Evolutionary conservation across 2,329 filamentous ascomycete genomes (phyloP).

Genomic region (Neopestalotiopsis sp.): DNA sequence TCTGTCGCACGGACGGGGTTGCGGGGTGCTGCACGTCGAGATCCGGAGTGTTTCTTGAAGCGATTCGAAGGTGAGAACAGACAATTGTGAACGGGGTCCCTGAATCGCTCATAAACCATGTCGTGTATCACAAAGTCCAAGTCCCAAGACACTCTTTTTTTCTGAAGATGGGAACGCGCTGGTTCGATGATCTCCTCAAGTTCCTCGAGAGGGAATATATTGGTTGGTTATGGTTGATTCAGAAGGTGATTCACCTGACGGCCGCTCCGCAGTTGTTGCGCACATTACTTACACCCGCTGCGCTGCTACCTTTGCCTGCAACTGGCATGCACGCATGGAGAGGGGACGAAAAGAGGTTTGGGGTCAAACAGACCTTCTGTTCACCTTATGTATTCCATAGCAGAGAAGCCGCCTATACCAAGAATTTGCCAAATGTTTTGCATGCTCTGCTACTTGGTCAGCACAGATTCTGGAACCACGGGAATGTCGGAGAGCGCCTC

Average conservation of each 20-base stretch:
- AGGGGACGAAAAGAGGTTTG: background rate
- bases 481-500: background rate
- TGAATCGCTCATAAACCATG: background rate
- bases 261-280: background rate
- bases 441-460: background rate
- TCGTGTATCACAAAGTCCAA: background rate
- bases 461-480: background rate
- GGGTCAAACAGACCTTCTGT: background rate
- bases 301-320: background rate
- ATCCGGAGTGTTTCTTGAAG: conserved; percentile 2
- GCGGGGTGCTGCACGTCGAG: background rate
- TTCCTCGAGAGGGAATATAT: too few species aligned
- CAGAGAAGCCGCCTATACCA: background rate
- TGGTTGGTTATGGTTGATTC: background rate
- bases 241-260: background rate
- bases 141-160: background rate
- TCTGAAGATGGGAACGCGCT: background rate
- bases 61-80: background rate
- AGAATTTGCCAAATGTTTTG: background rate
- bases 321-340: background rate
- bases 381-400: background rate
- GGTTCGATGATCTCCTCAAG: background rate
- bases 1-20: background rate
- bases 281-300: background rate
- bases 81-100: background rate